Percentiles rank a stretch among this genome's conserved stretches.
phyloP scores from a whole-genome alignment of 257 asterid genomes.

The Ehretia macrophylla region DNA sequence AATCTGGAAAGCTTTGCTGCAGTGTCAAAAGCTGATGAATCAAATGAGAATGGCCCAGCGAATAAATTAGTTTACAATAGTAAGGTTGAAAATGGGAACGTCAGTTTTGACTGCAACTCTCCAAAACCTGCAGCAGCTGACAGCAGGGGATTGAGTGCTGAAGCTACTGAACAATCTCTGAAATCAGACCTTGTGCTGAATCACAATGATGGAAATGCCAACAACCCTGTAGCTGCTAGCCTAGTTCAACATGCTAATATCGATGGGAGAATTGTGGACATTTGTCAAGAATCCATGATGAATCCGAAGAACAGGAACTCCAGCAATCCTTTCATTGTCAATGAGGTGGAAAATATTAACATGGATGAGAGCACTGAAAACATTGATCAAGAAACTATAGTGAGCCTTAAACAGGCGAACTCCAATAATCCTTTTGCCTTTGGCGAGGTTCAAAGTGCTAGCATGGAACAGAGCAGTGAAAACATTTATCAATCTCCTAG shows the following conservation, averaged over 20 bases:
- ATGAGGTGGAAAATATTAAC: background rate
- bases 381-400: background rate
- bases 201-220: background rate
- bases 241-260: background rate
- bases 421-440: background rate
- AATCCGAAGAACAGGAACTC: background rate
- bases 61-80: constrained; percentile 30
- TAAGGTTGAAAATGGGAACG: constrained; percentile 39
- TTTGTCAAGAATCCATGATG: no score
- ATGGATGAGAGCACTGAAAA: no score
- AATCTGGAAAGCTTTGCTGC: constrained; percentile 22
- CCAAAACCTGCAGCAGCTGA: constrained; percentile 14
- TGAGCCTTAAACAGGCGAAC: background rate
- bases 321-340: background rate
- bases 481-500: background rate
- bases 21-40: constrained; percentile 25
- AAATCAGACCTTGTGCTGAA: background rate
- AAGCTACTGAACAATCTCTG: constrained; percentile 1
- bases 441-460: background rate
- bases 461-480: background rate
- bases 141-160: constrained; percentile 7
- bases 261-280: background rate
- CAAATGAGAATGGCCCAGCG: constrained; percentile 29
- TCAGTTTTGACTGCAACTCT: constrained; percentile 47
- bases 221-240: background rate